Base-by-base conservation (phyloP, 768 basidiomycete genomes). In the Phlebiopsis gigantea region DNA sequence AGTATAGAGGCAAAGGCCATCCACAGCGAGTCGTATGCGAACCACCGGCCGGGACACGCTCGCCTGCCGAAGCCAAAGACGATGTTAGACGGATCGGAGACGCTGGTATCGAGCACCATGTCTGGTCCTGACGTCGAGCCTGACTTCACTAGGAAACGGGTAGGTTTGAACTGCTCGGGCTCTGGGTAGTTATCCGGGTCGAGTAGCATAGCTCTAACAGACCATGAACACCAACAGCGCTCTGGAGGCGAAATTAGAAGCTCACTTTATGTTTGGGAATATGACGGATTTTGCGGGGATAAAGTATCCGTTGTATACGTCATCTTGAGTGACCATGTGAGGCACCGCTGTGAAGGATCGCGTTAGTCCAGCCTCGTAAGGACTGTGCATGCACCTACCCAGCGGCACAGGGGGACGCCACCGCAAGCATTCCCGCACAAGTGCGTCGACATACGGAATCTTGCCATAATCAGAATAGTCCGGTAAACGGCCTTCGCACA, bases 181-280 rank as follows among this genome's bases (percentile, higher is more conserved):
- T 70, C 57, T 4, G 68, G 66, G 55, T 75, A 75, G 15, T 61
- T 62, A 10, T 55, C 46, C 45, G 72, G 71, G 45, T 79, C 66
- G 47, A 71, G 75, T 1, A 73, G 70, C 48, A 78, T 72, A 1
- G 73, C 71, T 76, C 77, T 74, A n/a, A n/a, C n/a, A n/a, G n/a
- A n/a, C n/a, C n/a, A n/a, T n/a, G n/a, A n/a, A n/a, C n/a, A n/a
- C n/a, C n/a, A n/a, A n/a, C n/a, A n/a, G n/a, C n/a, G n/a, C n/a
- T n/a, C n/a, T n/a, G n/a, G n/a, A n/a, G n/a, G n/a, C n/a, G n/a
- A n/a, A n/a, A n/a, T n/a, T n/a, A n/a, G n/a, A n/a, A 7, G 25
- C 64, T 28, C 43, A 64, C 68, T 65, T 70, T 26, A 66, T 60
- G 44, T 71, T 71, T 17, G 61, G 59, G 15, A 70, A 41, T 10